Evolutionary conservation across 108 stramenopile species (phyloP).

Genomic region (Cylindrotheca fusiformis): DNA sequence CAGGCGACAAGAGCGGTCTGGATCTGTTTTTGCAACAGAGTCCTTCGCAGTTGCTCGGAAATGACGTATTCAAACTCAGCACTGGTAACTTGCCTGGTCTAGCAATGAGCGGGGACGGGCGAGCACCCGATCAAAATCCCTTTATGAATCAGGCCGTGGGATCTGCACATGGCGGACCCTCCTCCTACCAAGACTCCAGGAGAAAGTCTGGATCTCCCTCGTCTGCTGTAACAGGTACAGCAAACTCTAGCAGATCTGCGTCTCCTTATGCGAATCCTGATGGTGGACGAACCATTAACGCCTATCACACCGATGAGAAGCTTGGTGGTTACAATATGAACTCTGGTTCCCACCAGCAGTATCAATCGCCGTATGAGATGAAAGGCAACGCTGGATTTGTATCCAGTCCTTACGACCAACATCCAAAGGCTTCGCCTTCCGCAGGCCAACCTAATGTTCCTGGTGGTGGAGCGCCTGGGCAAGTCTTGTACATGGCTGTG

Average conservation of each 20-base stretch:
- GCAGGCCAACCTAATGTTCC: slow-evolving; percentile 13
- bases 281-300: slow-evolving; percentile 23
- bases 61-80: slow-evolving; percentile 67
- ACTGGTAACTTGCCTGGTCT: slow-evolving; percentile 31
- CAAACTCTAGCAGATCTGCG: slow-evolving; percentile 49
- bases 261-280: slow-evolving; percentile 39
- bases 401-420: slow-evolving; percentile 5
- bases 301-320: slow-evolving; percentile 14
- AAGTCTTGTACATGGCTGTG: slow-evolving; percentile 90
- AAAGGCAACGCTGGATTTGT: slow-evolving; percentile 6
- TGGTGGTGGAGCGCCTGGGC: slow-evolving; percentile 16
- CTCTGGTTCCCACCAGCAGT: neutral
- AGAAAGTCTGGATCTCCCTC: slow-evolving; percentile 30
- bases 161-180: neutral
- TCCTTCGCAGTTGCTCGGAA: slow-evolving; percentile 77
- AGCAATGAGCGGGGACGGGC: slow-evolving; percentile 5
- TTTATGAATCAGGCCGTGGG: slow-evolving; percentile 4
- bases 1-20: slow-evolving; percentile 30
- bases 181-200: slow-evolving; percentile 3
- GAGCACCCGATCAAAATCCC: slow-evolving; percentile 7
- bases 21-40: slow-evolving; percentile 77
- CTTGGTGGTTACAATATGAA: slow-evolving; percentile 1
- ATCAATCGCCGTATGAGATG: slow-evolving; percentile 17
- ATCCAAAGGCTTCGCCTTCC: neutral
- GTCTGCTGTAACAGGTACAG: slow-evolving; percentile 40